Percentiles rank a stretch among this genome's conserved stretches.
Conservation (phyloP, 2,329 filamentous ascomycete genomes). For the Aspergillus sp. region DNA sequence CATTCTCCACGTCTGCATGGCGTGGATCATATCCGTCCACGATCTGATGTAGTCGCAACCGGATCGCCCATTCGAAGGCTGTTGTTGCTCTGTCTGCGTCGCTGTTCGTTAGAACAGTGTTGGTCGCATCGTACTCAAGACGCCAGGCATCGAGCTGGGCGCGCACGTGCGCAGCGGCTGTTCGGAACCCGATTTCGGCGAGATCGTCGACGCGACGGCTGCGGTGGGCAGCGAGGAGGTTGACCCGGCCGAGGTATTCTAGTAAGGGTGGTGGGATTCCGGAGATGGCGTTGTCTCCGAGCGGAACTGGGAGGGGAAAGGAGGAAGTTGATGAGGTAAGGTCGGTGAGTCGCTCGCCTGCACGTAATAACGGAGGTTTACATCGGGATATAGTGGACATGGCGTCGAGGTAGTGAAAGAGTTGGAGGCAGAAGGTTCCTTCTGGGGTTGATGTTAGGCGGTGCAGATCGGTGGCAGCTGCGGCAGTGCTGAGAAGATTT, state of each 20-base stretch:
- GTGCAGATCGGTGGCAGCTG: conserved; percentile 31
- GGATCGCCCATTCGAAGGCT: conserved; percentile 47
- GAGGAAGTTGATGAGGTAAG: conserved; percentile 14
- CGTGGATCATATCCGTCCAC: conserved; percentile 45
- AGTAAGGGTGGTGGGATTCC: conserved; percentile 26
- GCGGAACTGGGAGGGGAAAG: neutral
- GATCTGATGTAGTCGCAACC: conserved; percentile 47
- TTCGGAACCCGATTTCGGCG: conserved; percentile 34
- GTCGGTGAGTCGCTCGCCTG: conserved; percentile 20
- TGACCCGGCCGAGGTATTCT: conserved; percentile 31
- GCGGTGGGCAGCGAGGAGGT: conserved; percentile 32
- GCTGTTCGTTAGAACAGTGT: conserved; percentile 11
- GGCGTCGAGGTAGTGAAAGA: conserved; percentile 39
- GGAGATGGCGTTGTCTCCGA: conserved; percentile 19
- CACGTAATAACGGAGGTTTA: conserved; percentile 28
- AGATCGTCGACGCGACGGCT: conserved; percentile 31
- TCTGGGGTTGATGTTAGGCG: conserved; percentile 28
- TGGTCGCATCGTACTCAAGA: conserved; percentile 29
- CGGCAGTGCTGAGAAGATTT: conserved; percentile 32
- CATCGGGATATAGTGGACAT: conserved; percentile 36
- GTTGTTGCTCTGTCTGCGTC: conserved; percentile 40
- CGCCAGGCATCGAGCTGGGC: conserved; percentile 45
- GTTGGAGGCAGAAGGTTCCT: conserved; percentile 41
- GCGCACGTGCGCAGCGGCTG: conserved; percentile 36
- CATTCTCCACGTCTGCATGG: conserved; percentile 37